Evolutionary conservation across 2,329 filamentous ascomycete genomes (phyloP), one percentile per base, ranked within the genome.

Genomic region (Ascochyta fabae): DNA sequence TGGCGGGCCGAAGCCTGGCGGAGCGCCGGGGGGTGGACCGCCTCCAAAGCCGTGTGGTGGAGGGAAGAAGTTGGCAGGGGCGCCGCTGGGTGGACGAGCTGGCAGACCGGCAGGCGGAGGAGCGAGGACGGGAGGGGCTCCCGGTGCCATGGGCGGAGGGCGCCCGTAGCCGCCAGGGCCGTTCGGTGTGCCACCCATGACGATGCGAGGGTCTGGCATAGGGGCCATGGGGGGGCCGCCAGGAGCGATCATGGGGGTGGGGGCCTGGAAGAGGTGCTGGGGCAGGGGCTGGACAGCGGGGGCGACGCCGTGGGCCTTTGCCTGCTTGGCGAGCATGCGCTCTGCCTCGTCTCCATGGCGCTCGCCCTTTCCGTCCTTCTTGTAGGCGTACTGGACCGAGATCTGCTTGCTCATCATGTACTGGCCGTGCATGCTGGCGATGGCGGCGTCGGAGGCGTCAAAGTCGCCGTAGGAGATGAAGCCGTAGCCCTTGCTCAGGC

Each of bases 291-390:
- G 90, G 3, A 88, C 84, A 62, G 92, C 89, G 33, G 92, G 90
- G 48, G 92, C 86, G 58, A 99, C 90, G 69, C 96, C 96, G 76
- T 97, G 91, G 74, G 93, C 94, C 79, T 94, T 94, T 53, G 93
- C 95, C 78, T 97, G 91, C 26, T 90, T 88, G 27, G 95, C 95
- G 42, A 99, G 85, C 80, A 92, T 90, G 70, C 95, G 84, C 79
- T 99, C 95, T 27, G 95, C 95, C 67, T 92, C 86, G 74, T 99
- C 95, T 68, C 95, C 95, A 73, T 99, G 95, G 55, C 95, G 84
- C 79, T 98, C 94, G 67, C 94, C 94, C 79, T 96, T 96, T 65
- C 95, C 95, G 71, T 99, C 95, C 79, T 98, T 98, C 83, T 99
- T 99, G 84, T 96, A 98, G 35, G 95, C 95, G 76, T 98, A 99